Base-by-base conservation (phyloP, 1,284 basidiomycete genomes). In the Microbotryum saponariae region DNA sequence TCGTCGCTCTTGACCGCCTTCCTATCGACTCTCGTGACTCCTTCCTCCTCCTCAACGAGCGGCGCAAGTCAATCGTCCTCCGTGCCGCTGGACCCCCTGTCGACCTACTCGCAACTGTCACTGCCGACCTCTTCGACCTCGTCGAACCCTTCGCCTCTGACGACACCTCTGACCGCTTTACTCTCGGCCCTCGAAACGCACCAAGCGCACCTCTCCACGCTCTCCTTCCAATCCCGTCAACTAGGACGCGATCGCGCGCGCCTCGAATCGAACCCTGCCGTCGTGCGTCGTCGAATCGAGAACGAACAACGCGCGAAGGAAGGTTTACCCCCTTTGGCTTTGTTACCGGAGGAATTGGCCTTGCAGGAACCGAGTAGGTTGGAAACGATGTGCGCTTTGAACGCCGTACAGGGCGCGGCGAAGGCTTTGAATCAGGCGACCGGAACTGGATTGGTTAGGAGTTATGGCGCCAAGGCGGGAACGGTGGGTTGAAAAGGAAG, bases 211-310 rank as follows among this genome's bases (percentile, higher is more conserved):
- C 87, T 91, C 73, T 88, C 91, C 66, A 97, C 97, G 76, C 83
- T 97, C 61, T 91, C 89, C 54, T 98, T 93, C 81, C 81, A 93
- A 73, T 82, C 83, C 53, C 86, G 94, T 62, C 92, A 97, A 76
- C 91, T 97, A 71, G 87, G 86, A 27, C 83, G 94, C 52, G 94
- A 97, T 77, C 87, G 86, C 74, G 78, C 82, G 47, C 84, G 85
- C 65, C 89, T 91, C 63, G 94, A 98, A 65, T 79, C 80, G 4
- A 60, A 61, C 61, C 61, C 69, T 60, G 85, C 86, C 71, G 77
- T 93, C 60, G 81, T 82, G 71, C 91, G 91, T 75, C 83, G 91
- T 70, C 88, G 88, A 74, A 90, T 94, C 73, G 94, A 97, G 78
- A 97, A 93, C 74, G 83, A 82, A 25, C 79, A 81, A 62, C 83